These are phyloP conservation scores for Nakazawaea holstii DNA, from an alignment of 805 yeast species.

Conservation along the genomic window DNA sequence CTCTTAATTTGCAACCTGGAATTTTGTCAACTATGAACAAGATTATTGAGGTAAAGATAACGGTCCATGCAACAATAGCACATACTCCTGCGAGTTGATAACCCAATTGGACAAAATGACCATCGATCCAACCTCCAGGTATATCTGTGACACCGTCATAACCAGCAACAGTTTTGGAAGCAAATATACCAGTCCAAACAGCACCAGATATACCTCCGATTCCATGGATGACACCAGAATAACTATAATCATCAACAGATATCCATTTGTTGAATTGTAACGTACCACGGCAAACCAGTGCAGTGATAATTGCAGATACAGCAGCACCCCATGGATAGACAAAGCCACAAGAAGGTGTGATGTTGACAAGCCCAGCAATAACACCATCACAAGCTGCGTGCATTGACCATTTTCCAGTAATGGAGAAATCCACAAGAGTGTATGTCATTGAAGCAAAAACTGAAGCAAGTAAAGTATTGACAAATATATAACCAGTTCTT, in stretches of 20 bases:
- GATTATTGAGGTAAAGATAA: slow-evolving; percentile 33
- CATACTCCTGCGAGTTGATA: slow-evolving; percentile 40
- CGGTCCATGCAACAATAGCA: slow-evolving; percentile 39
- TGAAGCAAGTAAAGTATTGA: slow-evolving; percentile 48
- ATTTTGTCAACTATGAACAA: slow-evolving; percentile 43
- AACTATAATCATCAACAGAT: slow-evolving; percentile 40
- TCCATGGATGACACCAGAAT: slow-evolving; percentile 42
- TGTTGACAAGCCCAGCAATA: slow-evolving; percentile 39
- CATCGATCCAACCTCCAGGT: slow-evolving; percentile 42
- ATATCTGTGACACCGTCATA: slow-evolving; percentile 38
- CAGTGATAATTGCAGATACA: slow-evolving; percentile 34
- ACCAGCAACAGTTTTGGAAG: slow-evolving; percentile 36
- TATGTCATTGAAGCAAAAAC: slow-evolving; percentile 40
- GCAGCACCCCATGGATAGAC: slow-evolving; percentile 43
- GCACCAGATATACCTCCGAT: slow-evolving; percentile 43
- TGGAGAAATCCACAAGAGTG: slow-evolving; percentile 33
- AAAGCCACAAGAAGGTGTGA: slow-evolving; percentile 42
- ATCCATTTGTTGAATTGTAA: slow-evolving; percentile 32
- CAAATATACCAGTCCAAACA: slow-evolving; percentile 38
- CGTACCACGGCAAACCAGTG: slow-evolving; percentile 29
- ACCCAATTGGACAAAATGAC: slow-evolving; percentile 39
- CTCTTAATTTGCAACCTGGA: slow-evolving; percentile 45
- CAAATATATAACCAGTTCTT: slow-evolving; percentile 41
- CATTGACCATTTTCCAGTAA: slow-evolving; percentile 35
- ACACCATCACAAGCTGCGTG: slow-evolving; percentile 41